Evolutionary conservation across 2,329 filamentous ascomycete genomes (phyloP), one percentile per base, ranked within the genome.

Genomic region (Sporothrix brasiliensis): DNA sequence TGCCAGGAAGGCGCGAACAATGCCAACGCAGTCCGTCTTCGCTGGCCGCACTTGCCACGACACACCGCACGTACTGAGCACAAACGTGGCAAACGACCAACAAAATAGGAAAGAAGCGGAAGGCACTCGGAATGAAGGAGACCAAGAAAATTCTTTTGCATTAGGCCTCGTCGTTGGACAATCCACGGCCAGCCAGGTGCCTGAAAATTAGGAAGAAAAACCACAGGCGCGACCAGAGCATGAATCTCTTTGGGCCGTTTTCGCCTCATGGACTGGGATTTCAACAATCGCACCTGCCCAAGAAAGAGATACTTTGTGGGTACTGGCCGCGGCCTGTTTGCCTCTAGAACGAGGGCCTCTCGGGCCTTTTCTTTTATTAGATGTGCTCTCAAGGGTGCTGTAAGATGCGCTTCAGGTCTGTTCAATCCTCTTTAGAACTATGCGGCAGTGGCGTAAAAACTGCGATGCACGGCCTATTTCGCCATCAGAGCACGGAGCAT

Each of bases 31-130:
- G 24, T 16, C 21, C 21, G 49, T 21, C 52, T 68, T n/a, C 2
- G 66, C 66, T 68, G 66, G 52, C 66, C 39, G 21, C 39, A 58
- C 66, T 47, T 58, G 34, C 52, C 66, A 68, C 66, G 66, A 58
- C 52, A 47, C 50, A 54, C 47, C 16, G 19, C 47, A 66, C 47
- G n/a, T n/a, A n/a, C n/a, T 27, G 19, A 30, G 16, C 56, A 58
- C 30, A 19, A 19, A n/a, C 54, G 54, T 16, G 54, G 27, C 56
- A 30, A 7, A 49, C 4, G 10, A 50, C 3, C 10, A 44, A 50
- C 61, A n/a, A 16, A 65, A 63, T 10, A 63, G 61, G 24, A 65
- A 65, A 34, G 41, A 65, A n/a, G 44, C 27, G 21, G 16, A 34
- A 65, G 9, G 61, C 44, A n/a, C n/a, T n/a, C n/a, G n/a, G 44